These are phyloP conservation scores for Dothideomycetes sp. DNA, from an alignment of 2,329 filamentous ascomycete species.

Conservation along the genomic window DNA sequence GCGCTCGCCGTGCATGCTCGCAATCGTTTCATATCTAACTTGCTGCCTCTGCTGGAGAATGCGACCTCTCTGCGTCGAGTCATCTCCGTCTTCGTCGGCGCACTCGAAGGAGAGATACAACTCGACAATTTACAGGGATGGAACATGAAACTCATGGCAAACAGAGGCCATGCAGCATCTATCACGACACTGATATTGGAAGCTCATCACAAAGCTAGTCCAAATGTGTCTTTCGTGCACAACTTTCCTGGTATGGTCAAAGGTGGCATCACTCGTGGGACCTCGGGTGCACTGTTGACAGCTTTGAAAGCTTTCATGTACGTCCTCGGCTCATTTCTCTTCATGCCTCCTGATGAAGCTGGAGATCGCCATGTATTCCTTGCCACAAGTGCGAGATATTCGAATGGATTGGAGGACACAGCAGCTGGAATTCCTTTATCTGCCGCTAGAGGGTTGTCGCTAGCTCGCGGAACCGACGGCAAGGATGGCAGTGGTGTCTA, in stretches of 20 bases:
- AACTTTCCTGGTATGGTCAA: slow-evolving; percentile 24
- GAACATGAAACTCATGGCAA: slow-evolving; percentile 15
- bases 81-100: slow-evolving; percentile 20
- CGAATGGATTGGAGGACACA: slow-evolving; percentile 16
- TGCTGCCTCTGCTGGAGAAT: slow-evolving; percentile 27
- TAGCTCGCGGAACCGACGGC: slow-evolving; percentile 23
- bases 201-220: slow-evolving; percentile 17
- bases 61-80: slow-evolving; percentile 20
- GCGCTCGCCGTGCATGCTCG: slow-evolving; percentile 28
- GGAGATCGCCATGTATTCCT: slow-evolving; percentile 30
- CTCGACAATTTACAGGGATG: slow-evolving; percentile 20
- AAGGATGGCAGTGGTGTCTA: slow-evolving; percentile 27
- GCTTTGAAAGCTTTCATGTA: slow-evolving; percentile 15
- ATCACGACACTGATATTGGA: slow-evolving; percentile 23
- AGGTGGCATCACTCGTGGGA: slow-evolving; percentile 19
- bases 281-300: slow-evolving; percentile 9
- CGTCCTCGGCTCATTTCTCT: slow-evolving; percentile 18
- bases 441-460: background rate
- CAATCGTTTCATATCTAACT: slow-evolving; percentile 30
- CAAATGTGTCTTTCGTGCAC: slow-evolving; percentile 24
- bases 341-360: slow-evolving; percentile 22
- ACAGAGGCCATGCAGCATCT: slow-evolving; percentile 19
- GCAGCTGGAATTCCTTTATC: slow-evolving; percentile 18
- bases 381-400: slow-evolving; percentile 27
- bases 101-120: slow-evolving; percentile 22